Base-by-base conservation (phyloP, 495 filamentous ascomycete genomes). In the Penicillium antarcticum region DNA sequence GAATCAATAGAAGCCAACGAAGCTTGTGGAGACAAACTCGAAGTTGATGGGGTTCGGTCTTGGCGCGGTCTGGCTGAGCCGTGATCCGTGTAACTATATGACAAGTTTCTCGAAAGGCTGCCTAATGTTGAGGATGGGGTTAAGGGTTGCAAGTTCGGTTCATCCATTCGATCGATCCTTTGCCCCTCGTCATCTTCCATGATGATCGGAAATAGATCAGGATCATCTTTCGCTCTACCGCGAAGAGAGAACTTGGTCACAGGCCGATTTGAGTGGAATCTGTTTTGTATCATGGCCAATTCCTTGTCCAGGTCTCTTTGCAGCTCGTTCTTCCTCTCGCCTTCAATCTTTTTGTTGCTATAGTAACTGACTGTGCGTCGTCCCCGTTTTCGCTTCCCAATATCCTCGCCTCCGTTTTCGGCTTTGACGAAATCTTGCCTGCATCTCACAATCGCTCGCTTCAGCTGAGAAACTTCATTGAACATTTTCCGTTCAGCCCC, bases 211-310 rank as follows among this genome's bases (percentile, higher is more conserved):
- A 37, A 46, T 5, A 46, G 32, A 46, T 46, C 44, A 3, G 44
- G 44, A 46, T 46, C 44, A 46, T 46, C 44, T 12, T 46, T 46
- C 32, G 13, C 12, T 1, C 36, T 33, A 10, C 44, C 44, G 2
- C 4, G 44, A 37, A 46, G 44, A 37, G 31, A 18, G 14, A 46
- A 21, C 10, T 11, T 13, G 32, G 10, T 46, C 31, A 46, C 44
- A 23, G 44, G 31, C 6, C 10, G 44, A 16, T 46, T 46, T 2
- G 44, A 46, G 7, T 35, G 23, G 11, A 46, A 36, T 21, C 34
- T 37, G 16, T 14, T 14, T 37, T 46, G 29, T 31, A 35, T 46
- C 12, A 11, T 36, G 14, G 33, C 33, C 33, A 46, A 14, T n/a
- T 46, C 44, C 44, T 18, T 18, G 13, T 46, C 31, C 18, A 34